These are phyloP conservation scores for Hanseniaspora hatyaiensis DNA, from an alignment of 805 yeast genomes.

Conservation along the genomic window DNA sequence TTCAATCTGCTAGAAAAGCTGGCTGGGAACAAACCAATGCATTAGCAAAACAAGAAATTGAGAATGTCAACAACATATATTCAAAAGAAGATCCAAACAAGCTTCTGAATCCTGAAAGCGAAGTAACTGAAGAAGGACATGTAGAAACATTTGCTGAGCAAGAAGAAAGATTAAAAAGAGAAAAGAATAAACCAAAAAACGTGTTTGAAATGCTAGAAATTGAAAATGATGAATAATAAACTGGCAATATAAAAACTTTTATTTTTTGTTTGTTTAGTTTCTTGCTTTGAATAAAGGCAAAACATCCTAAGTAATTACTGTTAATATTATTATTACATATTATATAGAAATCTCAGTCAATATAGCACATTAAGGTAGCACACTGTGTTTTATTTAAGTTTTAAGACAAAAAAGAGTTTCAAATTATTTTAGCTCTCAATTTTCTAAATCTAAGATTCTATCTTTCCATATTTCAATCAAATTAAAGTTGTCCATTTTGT, in stretches of 20 bases:
- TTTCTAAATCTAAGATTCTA: slow-evolving; percentile 41
- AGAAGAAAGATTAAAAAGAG: slow-evolving; percentile 11
- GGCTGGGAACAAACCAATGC: slow-evolving; percentile 63
- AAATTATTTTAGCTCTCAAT: slow-evolving; percentile 55
- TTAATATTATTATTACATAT: slow-evolving; percentile 9
- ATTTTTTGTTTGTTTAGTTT: not conserved
- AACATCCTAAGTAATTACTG: not conserved
- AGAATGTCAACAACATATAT: slow-evolving; percentile 15
- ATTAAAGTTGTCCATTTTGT: slow-evolving; percentile 86
- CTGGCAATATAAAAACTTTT: no score
- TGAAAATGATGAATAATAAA: slow-evolving; percentile 1
- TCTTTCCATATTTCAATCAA: slow-evolving; percentile 71
- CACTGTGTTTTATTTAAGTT: slow-evolving; percentile 15
- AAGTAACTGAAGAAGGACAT: slow-evolving; percentile 1
- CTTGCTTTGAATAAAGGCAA: not conserved
- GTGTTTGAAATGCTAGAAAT: slow-evolving; percentile 5
- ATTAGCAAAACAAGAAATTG: slow-evolving; percentile 30
- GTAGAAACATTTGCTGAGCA: slow-evolving; percentile 15
- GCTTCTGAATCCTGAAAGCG: slow-evolving; percentile 20
- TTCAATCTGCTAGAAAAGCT: slow-evolving; percentile 51
- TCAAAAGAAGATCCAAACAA: slow-evolving; percentile 20
- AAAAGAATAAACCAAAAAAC: slow-evolving; percentile 6
- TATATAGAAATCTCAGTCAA: no score
- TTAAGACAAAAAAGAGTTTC: not conserved
- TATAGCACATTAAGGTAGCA: no score